Base-by-base conservation (phyloP, 2,329 filamentous ascomycete genomes). In the Lecanicillium sp. region DNA sequence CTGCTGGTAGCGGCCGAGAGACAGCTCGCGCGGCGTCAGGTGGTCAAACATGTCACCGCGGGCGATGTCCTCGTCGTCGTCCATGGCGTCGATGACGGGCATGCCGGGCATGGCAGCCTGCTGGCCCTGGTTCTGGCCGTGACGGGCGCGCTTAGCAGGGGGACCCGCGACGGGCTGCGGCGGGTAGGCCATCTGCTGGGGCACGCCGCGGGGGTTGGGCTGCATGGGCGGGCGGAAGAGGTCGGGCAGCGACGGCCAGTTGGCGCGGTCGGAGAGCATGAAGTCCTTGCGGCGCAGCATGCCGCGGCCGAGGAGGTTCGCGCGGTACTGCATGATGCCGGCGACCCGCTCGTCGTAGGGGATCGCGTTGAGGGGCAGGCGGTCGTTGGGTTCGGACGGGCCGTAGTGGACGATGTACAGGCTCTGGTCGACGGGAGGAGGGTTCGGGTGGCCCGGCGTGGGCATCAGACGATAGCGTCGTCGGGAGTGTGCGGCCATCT, bases 351-450 rank as follows among this genome's bases (percentile, higher is more conserved):
- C 74, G 35, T 81, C 74, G 49, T 84, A 73, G 0, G 79, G 83
- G 15, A 91, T 78, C 55, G 82, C 74, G 32, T 77, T 77, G 17
- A 81, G 75, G 1, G 87, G 86, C 27, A 94, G 73, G 51, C 86
- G 80, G 54, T 91, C 84, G 48, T 79, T 78, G 39, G 80, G 81
- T 32, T 93, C 86, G 7, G 87, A 78, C 49, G 84, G 83, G 29
- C 85, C 83, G 65, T 96, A 97, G 68, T 96, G 90, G 24, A 95
- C 81, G 46, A 98, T 83, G 85, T 90, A 97, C 14, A 97, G 74
- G 51, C 83, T 86, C 21, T 87, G 81, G 62, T 97, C 90, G 40
- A 86, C 78, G 52, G 81, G 79, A 12, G 85, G 80, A 36, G 81
- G 75, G 56, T 83, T 85, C 24, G 83, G 81, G 45, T 83, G 82